A percentile compares a stretch with the other conserved stretches of the same genome.
Evolutionary conservation across 768 basidiomycete genomes (phyloP).

Genomic region (Tulasnella sp.): DNA sequence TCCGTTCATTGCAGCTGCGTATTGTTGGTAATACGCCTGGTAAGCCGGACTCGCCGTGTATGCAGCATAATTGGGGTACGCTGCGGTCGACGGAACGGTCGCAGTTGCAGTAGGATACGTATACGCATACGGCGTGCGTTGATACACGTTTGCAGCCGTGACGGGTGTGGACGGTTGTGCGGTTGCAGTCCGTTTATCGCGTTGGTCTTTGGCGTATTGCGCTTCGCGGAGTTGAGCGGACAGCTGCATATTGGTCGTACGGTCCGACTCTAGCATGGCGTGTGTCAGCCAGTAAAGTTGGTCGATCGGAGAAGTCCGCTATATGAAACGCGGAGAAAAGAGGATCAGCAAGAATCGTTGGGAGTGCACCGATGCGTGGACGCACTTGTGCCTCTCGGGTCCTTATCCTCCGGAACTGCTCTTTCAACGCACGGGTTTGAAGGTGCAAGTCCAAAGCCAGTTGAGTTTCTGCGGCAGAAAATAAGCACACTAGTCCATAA

Average conservation of each 20-base stretch:
- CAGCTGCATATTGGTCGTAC: conserved; percentile 44
- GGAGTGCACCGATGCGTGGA: neutral
- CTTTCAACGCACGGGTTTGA: conserved; percentile 42
- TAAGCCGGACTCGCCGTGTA: conserved; percentile 10
- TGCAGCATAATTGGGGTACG: neutral
- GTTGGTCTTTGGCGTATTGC: conserved; percentile 55
- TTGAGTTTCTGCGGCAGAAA: conserved; percentile 42
- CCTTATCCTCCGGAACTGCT: conserved; percentile 47
- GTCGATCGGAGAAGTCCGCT: conserved; percentile 50
- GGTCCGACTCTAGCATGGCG: conserved; percentile 51
- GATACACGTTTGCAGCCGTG: neutral
- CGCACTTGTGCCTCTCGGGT: conserved; percentile 41
- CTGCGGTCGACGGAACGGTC: neutral
- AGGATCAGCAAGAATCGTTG: neutral
- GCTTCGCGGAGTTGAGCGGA: conserved; percentile 49
- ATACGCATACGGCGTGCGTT: neutral
- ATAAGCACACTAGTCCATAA: neutral
- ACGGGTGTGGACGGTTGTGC: conserved; percentile 19
- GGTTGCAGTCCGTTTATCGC: conserved; percentile 63
- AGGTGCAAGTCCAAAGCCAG: conserved; percentile 56
- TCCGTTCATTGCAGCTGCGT: conserved; percentile 5
- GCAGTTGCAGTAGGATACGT: neutral
- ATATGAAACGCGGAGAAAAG: conserved; percentile 5
- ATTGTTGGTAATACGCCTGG: conserved; percentile 12
- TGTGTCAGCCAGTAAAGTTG: conserved; percentile 55